phyloP scores from a whole-genome alignment of 495 filamentous ascomycete genomes.

The Trichoderma erinaceum region DNA sequence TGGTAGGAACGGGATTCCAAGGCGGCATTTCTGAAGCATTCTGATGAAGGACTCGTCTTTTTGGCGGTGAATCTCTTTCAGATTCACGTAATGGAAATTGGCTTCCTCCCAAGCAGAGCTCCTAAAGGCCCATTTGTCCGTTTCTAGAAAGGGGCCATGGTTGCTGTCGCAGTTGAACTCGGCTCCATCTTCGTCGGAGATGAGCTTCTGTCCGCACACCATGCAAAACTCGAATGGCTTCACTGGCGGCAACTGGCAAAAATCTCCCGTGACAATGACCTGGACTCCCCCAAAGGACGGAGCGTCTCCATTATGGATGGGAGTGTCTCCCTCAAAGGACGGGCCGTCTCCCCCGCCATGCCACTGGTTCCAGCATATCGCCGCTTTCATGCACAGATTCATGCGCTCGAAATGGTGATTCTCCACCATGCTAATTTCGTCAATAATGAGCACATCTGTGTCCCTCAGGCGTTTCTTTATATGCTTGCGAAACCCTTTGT shows the following conservation, averaged over 20 bases:
- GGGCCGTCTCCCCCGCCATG: conserved; percentile 32
- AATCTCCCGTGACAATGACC: conserved; percentile 90
- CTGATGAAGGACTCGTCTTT: conserved; percentile 42
- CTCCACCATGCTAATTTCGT: conserved; percentile 48
- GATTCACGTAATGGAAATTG: conserved; percentile 34
- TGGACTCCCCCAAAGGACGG: conserved; percentile 87
- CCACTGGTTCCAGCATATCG: conserved; percentile 11
- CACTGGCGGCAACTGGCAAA: conserved; percentile 91
- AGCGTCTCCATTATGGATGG: conserved; percentile 26
- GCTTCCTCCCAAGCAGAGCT: conserved; percentile 32
- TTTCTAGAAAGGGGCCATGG: conserved; percentile 27
- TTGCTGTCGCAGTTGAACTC: conserved; percentile 46
- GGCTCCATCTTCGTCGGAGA: conserved; percentile 64
- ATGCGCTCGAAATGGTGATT: conserved; percentile 50
- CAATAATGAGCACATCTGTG: conserved; percentile 41
- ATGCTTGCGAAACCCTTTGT: conserved; percentile 1
- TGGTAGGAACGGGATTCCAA: conserved; percentile 33
- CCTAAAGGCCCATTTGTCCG: conserved; percentile 37
- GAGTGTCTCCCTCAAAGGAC: conserved; percentile 68
- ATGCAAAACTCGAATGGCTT: conserved; percentile 75
- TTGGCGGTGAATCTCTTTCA: conserved; percentile 50
- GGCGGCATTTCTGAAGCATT: conserved; percentile 46
- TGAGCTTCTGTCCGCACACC: conserved; percentile 64
- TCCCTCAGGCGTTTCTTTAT: conserved; percentile 26
- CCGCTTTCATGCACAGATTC: conserved; percentile 43